These are phyloP conservation scores for Pyrenopolyporus hunteri DNA, from an alignment of 495 filamentous ascomycete species.

Conservation along the genomic window DNA sequence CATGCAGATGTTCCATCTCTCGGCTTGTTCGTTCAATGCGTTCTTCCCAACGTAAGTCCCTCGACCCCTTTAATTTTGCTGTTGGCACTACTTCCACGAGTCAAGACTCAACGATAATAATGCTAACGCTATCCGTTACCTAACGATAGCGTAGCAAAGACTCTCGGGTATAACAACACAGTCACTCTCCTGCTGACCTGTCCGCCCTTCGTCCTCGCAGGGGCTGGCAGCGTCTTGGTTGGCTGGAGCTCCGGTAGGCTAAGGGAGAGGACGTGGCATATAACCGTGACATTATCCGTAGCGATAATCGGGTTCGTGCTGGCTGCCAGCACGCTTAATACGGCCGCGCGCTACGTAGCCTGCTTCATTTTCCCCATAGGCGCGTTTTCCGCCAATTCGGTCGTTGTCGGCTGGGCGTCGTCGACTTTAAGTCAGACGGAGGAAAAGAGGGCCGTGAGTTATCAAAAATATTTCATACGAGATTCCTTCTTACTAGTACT, in stretches of 20 bases:
- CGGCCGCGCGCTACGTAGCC: conserved; percentile 49
- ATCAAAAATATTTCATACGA: background rate
- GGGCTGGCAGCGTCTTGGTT: conserved; percentile 42
- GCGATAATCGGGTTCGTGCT: conserved; percentile 54
- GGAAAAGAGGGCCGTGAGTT: conserved; percentile 49
- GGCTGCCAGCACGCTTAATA: conserved; percentile 44
- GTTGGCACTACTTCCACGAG: background rate
- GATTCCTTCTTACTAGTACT: background rate
- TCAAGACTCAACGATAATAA: background rate
- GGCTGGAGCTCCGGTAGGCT: conserved; percentile 48
- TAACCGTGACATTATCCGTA: conserved; percentile 44
- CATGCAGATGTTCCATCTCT: conserved; percentile 44
- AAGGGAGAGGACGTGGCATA: conserved; percentile 58
- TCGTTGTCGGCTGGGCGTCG: conserved; percentile 53
- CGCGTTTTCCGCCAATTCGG: conserved; percentile 52
- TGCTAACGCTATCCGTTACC: background rate
- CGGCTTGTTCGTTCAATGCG: conserved; percentile 42
- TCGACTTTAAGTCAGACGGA: conserved; percentile 50
- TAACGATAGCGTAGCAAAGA: conserved; percentile 47
- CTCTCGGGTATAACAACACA: conserved; percentile 50
- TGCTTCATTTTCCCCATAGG: conserved; percentile 52
- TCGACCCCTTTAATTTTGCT: background rate
- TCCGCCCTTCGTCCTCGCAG: conserved; percentile 53
- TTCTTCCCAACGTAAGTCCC: conserved; percentile 50
- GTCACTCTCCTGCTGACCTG: conserved; percentile 52